Conservation (phyloP, 1,284 basidiomycete genomes). For the Cystobasidiaceae sp. region DNA sequence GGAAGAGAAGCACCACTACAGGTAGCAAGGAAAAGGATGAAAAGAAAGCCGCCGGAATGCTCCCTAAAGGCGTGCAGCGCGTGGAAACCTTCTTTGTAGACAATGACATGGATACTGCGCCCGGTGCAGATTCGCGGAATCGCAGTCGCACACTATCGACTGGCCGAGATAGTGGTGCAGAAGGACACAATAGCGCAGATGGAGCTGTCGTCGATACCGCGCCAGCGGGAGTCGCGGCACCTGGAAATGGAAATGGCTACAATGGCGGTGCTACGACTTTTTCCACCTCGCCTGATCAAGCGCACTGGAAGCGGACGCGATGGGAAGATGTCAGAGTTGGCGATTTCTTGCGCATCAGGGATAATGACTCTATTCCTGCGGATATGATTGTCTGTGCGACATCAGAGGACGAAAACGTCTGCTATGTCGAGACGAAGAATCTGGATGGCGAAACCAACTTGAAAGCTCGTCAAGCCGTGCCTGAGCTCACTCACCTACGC, state of each 20-base stretch:
- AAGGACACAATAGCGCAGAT: not conserved
- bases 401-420: slow-evolving; percentile 96
- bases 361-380: slow-evolving; percentile 85
- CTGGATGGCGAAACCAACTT: slow-evolving; percentile 98
- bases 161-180: not conserved
- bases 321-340: slow-evolving; percentile 97
- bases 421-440: slow-evolving; percentile 98
- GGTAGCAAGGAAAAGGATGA: slow-evolving; percentile 19
- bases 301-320: slow-evolving; percentile 63
- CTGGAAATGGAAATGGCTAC: too few species aligned
- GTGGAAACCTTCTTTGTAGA: slow-evolving; percentile 16
- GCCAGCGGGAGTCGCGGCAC: too few species aligned
- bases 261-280: too few species aligned
- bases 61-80: not conserved
- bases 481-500: slow-evolving; percentile 66
- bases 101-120: too few species aligned
- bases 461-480: slow-evolving; percentile 81
- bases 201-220: not conserved
- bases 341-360: slow-evolving; percentile 85
- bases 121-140: too few species aligned
- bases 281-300: slow-evolving; percentile 7
- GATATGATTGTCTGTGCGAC: slow-evolving; percentile 93
- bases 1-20: slow-evolving; percentile 21
- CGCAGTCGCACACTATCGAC: not conserved
- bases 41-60: slow-evolving; percentile 14